Base-by-base conservation (phyloP, 148 eudicot genomes). In the Cornus kousa region DNA sequence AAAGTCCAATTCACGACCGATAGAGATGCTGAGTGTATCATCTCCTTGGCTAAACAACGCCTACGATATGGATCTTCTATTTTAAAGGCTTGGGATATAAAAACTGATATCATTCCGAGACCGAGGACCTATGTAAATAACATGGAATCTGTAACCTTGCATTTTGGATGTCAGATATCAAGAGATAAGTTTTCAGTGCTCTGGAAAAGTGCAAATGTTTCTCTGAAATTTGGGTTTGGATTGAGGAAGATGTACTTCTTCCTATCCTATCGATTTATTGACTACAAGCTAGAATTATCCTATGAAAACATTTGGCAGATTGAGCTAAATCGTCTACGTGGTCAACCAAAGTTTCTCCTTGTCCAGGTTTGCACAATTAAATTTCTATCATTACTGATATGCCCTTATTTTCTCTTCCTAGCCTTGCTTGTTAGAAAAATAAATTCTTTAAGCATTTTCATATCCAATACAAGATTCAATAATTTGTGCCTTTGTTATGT, bases 231-330 rank as follows among this genome's bases (percentile, higher is more conserved):
- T 66, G 85, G 87, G 22, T 57, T 43, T 46, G 85, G 82, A 65
- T 17, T 72, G 55, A 79, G 70, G 46, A 82, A 76, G 32, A 68
- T 85, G 32, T 74, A 79, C 73, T 85, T 85, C 48, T 39, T 43
- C 22, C 71, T 85, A 14, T 40, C 62, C 33, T 14, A 32, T 69
- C 14, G 19, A 1, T 65, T 68, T 19, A 68, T 69, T 35, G 75
- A 80, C 0, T 82, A 82, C 73, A 85, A 67, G 75, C 82, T 85
- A 77, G 77, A 85, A 67, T 85, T 85, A 13, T 82, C 80, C 14
- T 79, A 77, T 66, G 80, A 85, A 19, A 85, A 76, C 48, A 85
- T 85, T 14, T 85, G 85, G 87, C 80, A 82, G 75, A 74, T 85
- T 55, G 82, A 79, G 80, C 62, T 79, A 12, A 66, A 81, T 73